Percentiles rank a stretch among this genome's conserved stretches.
Conservation (phyloP, 768 basidiomycete species). For the Rhodotorula paludigena region DNA sequence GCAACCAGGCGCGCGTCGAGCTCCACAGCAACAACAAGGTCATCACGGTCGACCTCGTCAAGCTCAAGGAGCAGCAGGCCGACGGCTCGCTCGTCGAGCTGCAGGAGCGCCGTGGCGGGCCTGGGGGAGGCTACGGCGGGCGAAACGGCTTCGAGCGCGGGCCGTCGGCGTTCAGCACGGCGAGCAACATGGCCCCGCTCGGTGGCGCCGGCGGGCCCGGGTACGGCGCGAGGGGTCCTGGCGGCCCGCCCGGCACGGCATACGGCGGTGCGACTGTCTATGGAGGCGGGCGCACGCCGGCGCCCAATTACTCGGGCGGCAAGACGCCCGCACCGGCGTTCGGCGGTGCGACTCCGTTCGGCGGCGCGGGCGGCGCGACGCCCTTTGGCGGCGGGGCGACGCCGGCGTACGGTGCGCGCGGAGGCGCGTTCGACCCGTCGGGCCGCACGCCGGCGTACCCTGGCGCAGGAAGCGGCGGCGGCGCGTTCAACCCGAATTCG, state of each 20-base stretch:
- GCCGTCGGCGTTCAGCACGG: constrained; percentile 14
- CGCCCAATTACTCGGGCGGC: constrained; percentile 31
- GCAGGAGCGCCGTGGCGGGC: constrained; percentile 21
- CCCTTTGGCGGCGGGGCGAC: constrained; percentile 7
- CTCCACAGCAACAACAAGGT: constrained; percentile 82
- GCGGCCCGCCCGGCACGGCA: background rate
- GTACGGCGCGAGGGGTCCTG: background rate
- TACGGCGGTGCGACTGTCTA: constrained; percentile 23
- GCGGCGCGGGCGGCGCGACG: constrained; percentile 24
- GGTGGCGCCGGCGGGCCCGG: constrained; percentile 5
- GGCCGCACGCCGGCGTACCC: constrained; percentile 3
- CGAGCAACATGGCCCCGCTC: constrained; percentile 19
- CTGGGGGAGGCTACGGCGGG: constrained; percentile 5
- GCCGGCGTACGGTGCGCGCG: constrained; percentile 1
- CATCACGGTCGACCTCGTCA: constrained; percentile 57
- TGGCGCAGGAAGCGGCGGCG: background rate
- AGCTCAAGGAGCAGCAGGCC: constrained; percentile 36
- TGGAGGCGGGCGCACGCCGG: constrained; percentile 40
- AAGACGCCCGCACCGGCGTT: constrained; percentile 31
- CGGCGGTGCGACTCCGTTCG: constrained; percentile 35
- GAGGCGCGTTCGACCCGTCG: background rate
- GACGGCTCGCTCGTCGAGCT: constrained; percentile 30
- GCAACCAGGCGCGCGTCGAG: constrained; percentile 78
- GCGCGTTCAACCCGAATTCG: constrained; percentile 9
- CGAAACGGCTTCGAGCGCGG: constrained; percentile 12